Conservation (phyloP, 169 alveolate genomes). For the Plasmodium gonderi region DNA sequence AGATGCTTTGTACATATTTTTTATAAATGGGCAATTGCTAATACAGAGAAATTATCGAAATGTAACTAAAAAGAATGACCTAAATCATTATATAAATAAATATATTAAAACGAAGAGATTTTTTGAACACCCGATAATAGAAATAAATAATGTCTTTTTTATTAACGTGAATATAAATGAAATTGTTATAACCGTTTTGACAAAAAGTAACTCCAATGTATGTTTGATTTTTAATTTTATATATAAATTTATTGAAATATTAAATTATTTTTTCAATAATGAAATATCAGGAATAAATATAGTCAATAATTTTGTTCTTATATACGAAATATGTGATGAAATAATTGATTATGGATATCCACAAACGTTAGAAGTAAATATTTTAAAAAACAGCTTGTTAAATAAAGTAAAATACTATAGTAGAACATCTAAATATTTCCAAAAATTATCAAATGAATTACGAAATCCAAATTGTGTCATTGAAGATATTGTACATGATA, state of each 20-base stretch:
- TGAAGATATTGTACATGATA: constrained; percentile 68
- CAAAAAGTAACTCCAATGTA: constrained; percentile 40
- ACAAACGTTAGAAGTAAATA: constrained; percentile 93
- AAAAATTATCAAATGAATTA: constrained; percentile 39
- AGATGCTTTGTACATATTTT: constrained; percentile 46
- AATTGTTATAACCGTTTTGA: constrained; percentile 55
- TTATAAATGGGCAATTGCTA: constrained; percentile 44
- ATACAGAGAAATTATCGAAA: constrained; percentile 54
- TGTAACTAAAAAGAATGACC: constrained; percentile 19
- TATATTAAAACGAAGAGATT: constrained; percentile 62
- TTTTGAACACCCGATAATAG: constrained; percentile 52
- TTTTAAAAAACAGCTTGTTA: constrained; percentile 88
- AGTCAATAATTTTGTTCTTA: constrained; percentile 95
- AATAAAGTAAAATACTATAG: constrained; percentile 73
- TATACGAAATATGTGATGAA: constrained; percentile 97
- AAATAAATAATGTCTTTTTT: constrained; percentile 68
- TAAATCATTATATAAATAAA: constrained; percentile 26
- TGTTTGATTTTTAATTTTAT: constrained; percentile 63
- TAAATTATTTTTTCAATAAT: constrained; percentile 43
- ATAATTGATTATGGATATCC: constrained; percentile 96
- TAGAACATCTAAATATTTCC: constrained; percentile 42
- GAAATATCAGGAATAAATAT: constrained; percentile 78
- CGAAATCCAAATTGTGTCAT: constrained; percentile 30
- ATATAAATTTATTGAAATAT: constrained; percentile 68
- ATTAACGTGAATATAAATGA: constrained; percentile 51